These are phyloP conservation scores for Ambrosiella beaveri DNA, from an alignment of 2,329 filamentous ascomycete genomes.

Conservation along the genomic window DNA sequence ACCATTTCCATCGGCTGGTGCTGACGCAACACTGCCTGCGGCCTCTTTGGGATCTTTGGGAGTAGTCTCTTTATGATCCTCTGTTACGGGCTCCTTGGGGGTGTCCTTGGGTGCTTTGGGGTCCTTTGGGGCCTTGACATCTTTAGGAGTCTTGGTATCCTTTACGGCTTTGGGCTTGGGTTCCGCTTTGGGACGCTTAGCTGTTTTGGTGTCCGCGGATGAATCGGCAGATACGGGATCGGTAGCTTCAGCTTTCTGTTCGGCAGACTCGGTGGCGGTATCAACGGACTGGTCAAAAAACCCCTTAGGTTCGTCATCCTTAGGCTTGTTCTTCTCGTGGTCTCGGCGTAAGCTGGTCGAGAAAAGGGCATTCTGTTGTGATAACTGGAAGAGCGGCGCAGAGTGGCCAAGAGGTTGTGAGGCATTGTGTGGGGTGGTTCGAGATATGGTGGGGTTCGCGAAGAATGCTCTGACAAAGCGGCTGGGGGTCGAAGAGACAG, in stretches of 20 bases:
- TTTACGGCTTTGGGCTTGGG: neutral
- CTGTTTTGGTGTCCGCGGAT: neutral
- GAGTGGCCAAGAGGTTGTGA: conserved; percentile 4
- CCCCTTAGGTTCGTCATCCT: conserved; percentile 20
- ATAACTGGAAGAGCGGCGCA: conserved; percentile 8
- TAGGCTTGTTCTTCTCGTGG: conserved; percentile 19
- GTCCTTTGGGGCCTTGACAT: neutral
- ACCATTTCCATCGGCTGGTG: conserved; percentile 17
- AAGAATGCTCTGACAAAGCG: conserved; percentile 6
- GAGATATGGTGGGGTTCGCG: neutral
- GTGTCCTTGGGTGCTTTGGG: conserved; percentile 1
- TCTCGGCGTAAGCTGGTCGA: conserved; percentile 9
- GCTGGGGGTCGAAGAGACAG: neutral
- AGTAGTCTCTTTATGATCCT: neutral
- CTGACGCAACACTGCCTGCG: conserved; percentile 37
- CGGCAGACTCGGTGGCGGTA: conserved; percentile 30
- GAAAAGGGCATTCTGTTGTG: conserved; percentile 8
- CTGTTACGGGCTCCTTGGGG: conserved; percentile 2
- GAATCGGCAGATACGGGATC: neutral
- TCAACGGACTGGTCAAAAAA: conserved; percentile 35
- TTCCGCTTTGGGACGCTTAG: conserved; percentile 2
- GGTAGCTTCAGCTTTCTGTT: conserved; percentile 15
- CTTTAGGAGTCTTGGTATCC: conserved; percentile 1
- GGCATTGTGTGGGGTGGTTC: neutral
- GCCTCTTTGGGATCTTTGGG: conserved; percentile 29